Evolutionary conservation across 2,329 filamentous ascomycete genomes (phyloP).

Genomic region (Verticillium albo-atrum): DNA sequence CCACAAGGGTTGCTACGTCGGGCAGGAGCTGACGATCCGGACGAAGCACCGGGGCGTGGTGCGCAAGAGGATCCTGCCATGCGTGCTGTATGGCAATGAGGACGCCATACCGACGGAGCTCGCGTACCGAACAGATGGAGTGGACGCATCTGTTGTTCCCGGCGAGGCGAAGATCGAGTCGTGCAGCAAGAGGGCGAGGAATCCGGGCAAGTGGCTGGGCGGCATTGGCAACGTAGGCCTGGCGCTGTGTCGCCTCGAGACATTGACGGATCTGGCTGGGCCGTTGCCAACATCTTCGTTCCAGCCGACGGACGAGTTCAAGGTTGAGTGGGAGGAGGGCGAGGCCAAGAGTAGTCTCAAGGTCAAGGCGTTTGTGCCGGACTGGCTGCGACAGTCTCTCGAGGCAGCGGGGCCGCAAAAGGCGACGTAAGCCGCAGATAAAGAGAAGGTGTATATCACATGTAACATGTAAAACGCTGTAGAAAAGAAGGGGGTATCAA

Average conservation of each 20-base stretch:
- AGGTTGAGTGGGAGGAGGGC: slow-evolving; percentile 10
- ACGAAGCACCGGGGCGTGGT: slow-evolving; percentile 94
- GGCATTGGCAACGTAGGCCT: slow-evolving; percentile 84
- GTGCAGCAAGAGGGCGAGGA: slow-evolving; percentile 56
- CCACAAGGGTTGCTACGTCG: slow-evolving; percentile 93
- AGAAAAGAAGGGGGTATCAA: slow-evolving; percentile 1
- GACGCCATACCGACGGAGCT: slow-evolving; percentile 33
- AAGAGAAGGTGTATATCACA: background rate
- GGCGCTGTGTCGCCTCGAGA: slow-evolving; percentile 79
- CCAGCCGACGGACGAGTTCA: slow-evolving; percentile 39
- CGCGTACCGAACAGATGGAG: slow-evolving; percentile 37
- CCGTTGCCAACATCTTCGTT: slow-evolving; percentile 64
- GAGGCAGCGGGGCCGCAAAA: slow-evolving; percentile 13
- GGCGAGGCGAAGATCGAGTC: slow-evolving; percentile 45
- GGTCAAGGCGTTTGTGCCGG: slow-evolving; percentile 79
- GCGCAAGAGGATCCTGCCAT: slow-evolving; percentile 81
- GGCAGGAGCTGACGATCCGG: slow-evolving; percentile 92
- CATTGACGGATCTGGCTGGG: slow-evolving; percentile 78
- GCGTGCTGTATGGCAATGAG: slow-evolving; percentile 60
- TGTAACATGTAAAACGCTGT: background rate
- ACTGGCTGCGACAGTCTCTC: slow-evolving; percentile 57
- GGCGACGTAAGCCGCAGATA: background rate
- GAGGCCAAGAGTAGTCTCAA: slow-evolving; percentile 34
- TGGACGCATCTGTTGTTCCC: slow-evolving; percentile 28
- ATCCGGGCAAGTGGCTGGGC: slow-evolving; percentile 74